Evolutionary conservation across 2,329 filamentous ascomycete species (phyloP), one percentile per base, ranked within the genome.

Genomic region (Microsporum canis): DNA sequence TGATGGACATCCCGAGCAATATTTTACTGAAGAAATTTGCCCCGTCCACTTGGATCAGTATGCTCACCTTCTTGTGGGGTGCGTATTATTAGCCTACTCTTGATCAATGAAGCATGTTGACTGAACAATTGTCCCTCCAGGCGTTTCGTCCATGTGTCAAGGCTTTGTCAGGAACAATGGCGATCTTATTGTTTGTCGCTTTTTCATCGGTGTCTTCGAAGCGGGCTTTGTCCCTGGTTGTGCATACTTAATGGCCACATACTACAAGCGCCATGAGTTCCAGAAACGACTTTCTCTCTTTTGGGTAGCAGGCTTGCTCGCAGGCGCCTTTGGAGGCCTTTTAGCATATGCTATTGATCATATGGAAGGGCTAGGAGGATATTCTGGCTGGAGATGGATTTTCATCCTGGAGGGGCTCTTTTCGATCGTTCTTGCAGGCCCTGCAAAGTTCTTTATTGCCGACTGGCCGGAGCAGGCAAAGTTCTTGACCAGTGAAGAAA

Each of bases 291-390:
- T 85, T 47, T 80, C 82, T 3, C 73, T 85, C 3, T 86, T 85
- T 68, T 85, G 82, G 66, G 82, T 78, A 45, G 81, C 80, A 23
- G 80, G 81, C 1, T 79, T 80, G 6, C 71, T 84, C 10, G 82
- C 83, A 0, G 82, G 81, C 27, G 83, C 83, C 0, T 85, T 86
- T 68, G 82, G 82, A 58, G 83, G 83, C 6, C 74, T 86, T 14
- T 73, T 86, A 0, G 83, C 84, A 0, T 82, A 69, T 59, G 67
- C 61, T 5, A 63, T 74, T 14, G 64, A 65, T 12, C 67, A 71
- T 59, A 69, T 74, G 62, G 64, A 68, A 45, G 70, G 71, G 47
- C 36, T 69, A 55, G 66, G 66, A 29, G 66, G 71, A 12, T 68
- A 70, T 39, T 61, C 63, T 4, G 66, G 66, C 1, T 72, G 71